Evolutionary conservation across 305 asterid species (phyloP).

Genomic region (Fraxinus greggii): DNA sequence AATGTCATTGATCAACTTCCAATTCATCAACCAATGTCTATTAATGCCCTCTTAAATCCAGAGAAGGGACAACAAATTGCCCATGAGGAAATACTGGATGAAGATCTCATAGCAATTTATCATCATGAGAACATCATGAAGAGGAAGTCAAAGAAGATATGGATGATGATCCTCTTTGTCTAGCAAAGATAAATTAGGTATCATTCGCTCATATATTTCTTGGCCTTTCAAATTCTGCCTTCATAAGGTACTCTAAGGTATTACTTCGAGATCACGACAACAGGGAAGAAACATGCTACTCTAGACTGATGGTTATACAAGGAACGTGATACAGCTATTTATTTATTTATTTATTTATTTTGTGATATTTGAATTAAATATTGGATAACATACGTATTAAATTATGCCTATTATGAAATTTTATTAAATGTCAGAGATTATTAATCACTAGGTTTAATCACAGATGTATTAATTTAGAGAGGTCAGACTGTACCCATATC

Average conservation of each 20-base stretch:
- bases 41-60: background rate
- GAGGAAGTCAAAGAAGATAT: background rate
- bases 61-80: background rate
- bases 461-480: background rate
- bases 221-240: background rate
- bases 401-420: background rate
- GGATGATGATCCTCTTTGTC: background rate
- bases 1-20: background rate
- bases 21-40: background rate
- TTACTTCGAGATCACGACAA: background rate
- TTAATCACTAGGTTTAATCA: background rate
- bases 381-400: background rate
- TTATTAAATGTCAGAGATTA: background rate
- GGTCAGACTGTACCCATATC: background rate
- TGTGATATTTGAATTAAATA: too few relatives aligned
- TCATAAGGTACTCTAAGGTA: background rate
- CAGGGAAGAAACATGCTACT: background rate
- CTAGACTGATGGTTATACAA: background rate
- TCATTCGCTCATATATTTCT: background rate
- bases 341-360: background rate
- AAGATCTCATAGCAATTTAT: background rate
- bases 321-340: background rate
- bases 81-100: background rate
- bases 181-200: background rate
- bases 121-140: background rate